These are phyloP conservation scores for Trypanosoma mega DNA, from an alignment of 208 protist species.

Conservation along the genomic window DNA sequence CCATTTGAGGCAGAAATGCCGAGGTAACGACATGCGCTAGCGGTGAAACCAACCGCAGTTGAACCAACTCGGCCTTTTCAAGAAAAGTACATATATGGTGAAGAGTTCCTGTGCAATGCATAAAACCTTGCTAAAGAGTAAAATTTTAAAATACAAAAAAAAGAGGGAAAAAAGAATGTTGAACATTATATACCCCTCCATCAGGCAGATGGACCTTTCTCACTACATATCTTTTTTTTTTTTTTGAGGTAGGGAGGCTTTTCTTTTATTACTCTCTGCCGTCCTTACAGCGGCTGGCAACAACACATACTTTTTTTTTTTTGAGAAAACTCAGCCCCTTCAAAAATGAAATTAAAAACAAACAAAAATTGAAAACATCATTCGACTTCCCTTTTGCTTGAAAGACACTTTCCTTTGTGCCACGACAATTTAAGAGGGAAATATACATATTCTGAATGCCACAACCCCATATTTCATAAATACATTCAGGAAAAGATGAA, in stretches of 20 bases:
- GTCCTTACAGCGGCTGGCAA: too few species aligned
- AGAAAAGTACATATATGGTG: slow-evolving; percentile 49
- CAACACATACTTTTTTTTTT: too few species aligned
- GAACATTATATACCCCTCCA: background rate
- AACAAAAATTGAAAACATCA: slow-evolving; percentile 17
- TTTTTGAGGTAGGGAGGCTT: background rate
- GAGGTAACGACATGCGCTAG: slow-evolving; percentile 32
- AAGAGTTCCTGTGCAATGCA: slow-evolving; percentile 57
- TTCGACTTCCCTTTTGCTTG: too few species aligned
- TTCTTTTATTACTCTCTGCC: too few species aligned
- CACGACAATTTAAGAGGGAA: too few species aligned
- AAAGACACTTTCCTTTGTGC: too few species aligned
- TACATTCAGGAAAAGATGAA: slow-evolving; percentile 9
- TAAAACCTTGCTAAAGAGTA: slow-evolving; percentile 22
- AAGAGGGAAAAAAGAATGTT: slow-evolving; percentile 8
- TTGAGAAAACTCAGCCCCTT: too few species aligned
- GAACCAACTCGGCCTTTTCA: slow-evolving; percentile 40
- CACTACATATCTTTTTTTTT: slow-evolving; percentile 1
- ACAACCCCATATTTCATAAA: too few species aligned
- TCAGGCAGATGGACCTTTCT: background rate
- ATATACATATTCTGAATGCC: too few species aligned
- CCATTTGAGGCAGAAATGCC: slow-evolving; percentile 28
- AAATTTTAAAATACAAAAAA: slow-evolving; percentile 20
- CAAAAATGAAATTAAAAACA: too few species aligned
- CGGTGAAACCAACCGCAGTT: slow-evolving; percentile 43